Evolutionary conservation across 495 filamentous ascomycete species (phyloP), one percentile per base, ranked within the genome.

Genomic region (Immersiella caudata): DNA sequence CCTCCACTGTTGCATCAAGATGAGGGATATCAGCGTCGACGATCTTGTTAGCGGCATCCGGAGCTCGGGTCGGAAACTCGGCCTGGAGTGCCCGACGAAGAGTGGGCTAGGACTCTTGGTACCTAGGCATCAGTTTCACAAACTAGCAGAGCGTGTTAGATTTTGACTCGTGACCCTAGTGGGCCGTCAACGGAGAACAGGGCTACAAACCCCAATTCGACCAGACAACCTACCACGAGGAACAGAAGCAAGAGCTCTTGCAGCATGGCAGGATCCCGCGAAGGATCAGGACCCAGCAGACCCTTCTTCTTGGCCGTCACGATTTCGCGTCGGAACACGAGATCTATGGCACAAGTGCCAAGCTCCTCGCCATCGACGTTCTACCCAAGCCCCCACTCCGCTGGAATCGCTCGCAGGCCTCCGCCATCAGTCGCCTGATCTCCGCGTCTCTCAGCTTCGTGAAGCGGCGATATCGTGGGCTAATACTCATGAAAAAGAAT

Each of bases 1-100:
- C 80, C 56, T 80, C 79, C 16, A 78, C 60, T 0, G 65, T 62
- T 0, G 74, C 80, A 57, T 80, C 75, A 9, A 82, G 76, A 58
- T 79, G 81, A 0, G 78, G 80, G 18, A 82, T 63, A 7, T 64
- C 67, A 0, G 62, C 56, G 33, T 69, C 62, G 18, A 74, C 35
- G 11, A 81, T 73, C 14, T 73, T 75, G 11, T 60, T 49, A 2
- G 73, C 71, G 0, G 70, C 64, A 22, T 59, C 56, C 2, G 0
- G 71, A 71, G 12, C 60, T 20, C 27, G n/a, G 2, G 0, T 14
- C 1, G 68, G 60, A 35, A 73, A 73, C 7, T 69, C 67, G 3
- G 59, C 63, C 2, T 20, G 52, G 1, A 81, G 36, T 0, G 67
- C 68, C 0, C 62, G 22, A 0, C 78, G 75, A 1, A 81, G 67